Base-by-base conservation (phyloP, 768 basidiomycete genomes). In the Auriscalpium vulgare region DNA sequence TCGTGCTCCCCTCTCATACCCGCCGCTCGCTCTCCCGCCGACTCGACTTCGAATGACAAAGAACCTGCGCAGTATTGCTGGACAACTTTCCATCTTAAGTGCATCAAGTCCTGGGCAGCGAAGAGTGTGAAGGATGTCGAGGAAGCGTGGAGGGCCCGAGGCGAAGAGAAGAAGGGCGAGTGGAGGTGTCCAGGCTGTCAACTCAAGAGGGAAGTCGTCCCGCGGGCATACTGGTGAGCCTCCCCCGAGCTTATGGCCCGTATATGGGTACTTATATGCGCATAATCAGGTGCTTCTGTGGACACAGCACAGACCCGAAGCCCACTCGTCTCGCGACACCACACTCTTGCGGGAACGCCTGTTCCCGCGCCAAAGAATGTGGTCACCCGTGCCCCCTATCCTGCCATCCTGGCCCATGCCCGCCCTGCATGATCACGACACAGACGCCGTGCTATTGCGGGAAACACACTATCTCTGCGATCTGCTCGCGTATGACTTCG, bases 131-230 rank as follows among this genome's bases (percentile, higher is more conserved):
- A 87, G 66, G 87, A 85, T 11, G 63, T 85, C 11, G 75, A 74
- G 55, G 87, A 84, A 50, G 93, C 88, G 0, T 91, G 82, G 84
- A 76, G 77, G 14, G 82, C 81, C 7, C 72, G 86, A 50, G 88
- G 88, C 8, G 85, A 88, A 62, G 75, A 80, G 10, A 74, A 77
- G 54, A 74, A 72, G 13, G 92, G 87, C 0, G 85, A 91, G 65
- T 98, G 95, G 95, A 77, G 87, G 52, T 98, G 95, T 69, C 95
- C 95, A 0, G 92, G 91, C 0, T 98, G 95, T 73, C 93, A 95
- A 64, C 81, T 83, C 1, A 84, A 84, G 56, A 75, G 94, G n/a
- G 78, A 78, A 49, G 70, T 69, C 1, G 80, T 87, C 1, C 89
- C 91, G 0, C 75, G 73, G 2, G 74, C 75, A 3, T 91, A 92